Conservation (phyloP, 768 basidiomycete species). For the Boletus rubroflammeus region DNA sequence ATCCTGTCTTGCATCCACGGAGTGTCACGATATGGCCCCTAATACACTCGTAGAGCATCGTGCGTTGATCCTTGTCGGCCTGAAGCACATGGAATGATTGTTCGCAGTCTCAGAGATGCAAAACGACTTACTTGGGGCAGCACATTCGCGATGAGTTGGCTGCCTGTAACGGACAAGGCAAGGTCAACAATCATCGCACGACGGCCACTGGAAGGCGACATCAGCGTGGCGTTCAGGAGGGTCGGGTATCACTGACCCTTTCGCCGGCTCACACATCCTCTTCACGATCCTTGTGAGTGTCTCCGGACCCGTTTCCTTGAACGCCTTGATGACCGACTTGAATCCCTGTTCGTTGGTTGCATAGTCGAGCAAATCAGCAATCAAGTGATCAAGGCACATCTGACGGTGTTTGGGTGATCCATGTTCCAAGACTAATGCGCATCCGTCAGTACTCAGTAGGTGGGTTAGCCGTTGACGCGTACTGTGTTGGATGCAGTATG, state of each 20-base stretch:
- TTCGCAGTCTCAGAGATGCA: background rate
- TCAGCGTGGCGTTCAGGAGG: conserved; percentile 1
- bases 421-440: conserved; percentile 68
- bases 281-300: conserved; percentile 70
- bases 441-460: conserved; percentile 2
- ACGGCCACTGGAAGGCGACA: conserved; percentile 47
- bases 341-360: conserved; percentile 83
- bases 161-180: conserved; percentile 78
- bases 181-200: conserved; percentile 85
- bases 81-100: conserved; percentile 26
- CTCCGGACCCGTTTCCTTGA: conserved; percentile 80
- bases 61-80: conserved; percentile 86
- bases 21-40: conserved; percentile 84
- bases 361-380: conserved; percentile 74
- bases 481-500: conserved; percentile 87
- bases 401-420: conserved; percentile 72
- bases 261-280: conserved; percentile 83
- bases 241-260: conserved; percentile 46
- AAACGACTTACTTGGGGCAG: conserved; percentile 59
- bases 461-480: conserved; percentile 27
- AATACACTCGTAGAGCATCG: conserved; percentile 79
- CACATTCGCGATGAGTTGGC: conserved; percentile 80
- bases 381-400: conserved; percentile 74
- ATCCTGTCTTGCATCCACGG: conserved; percentile 88
- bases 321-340: conserved; percentile 81